A percentile compares a stretch with the other conserved stretches of the same genome.
Evolutionary conservation across 441 rosid genomes (phyloP).

Genomic region (Theobroma grandiflorum): DNA sequence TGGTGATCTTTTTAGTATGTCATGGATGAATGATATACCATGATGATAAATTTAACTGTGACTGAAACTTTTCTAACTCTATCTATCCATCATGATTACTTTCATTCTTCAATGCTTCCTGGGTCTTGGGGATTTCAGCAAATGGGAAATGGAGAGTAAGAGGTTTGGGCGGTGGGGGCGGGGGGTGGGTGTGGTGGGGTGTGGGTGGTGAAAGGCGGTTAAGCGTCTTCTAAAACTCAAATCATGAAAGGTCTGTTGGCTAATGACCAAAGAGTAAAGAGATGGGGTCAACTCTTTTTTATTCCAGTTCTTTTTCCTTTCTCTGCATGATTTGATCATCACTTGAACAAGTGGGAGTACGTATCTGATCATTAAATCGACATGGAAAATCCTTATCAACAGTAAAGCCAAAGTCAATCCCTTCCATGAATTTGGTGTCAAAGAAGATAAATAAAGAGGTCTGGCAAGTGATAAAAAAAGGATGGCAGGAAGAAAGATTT

Average conservation of each 20-base stretch:
- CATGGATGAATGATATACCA: background rate
- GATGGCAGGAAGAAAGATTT: no score
- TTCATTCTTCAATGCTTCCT: constrained; percentile 38
- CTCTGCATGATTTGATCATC: background rate
- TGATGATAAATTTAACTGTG: constrained; percentile 28
- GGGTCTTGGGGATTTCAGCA: constrained; percentile 41
- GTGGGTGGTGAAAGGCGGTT: background rate
- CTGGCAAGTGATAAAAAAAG: no score
- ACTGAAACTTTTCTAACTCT: constrained; percentile 23
- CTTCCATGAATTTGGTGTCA: no score
- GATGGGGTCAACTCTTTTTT: constrained; percentile 32
- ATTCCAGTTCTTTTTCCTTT: background rate
- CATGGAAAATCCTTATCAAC: no score
- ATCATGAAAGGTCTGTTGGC: constrained; percentile 29
- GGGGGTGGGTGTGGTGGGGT: background rate
- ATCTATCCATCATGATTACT: background rate
- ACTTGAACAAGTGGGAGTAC: background rate
- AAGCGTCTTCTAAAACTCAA: constrained; percentile 29
- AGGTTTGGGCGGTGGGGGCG: background rate
- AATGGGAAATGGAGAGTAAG: constrained; percentile 11
- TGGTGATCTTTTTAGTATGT: background rate
- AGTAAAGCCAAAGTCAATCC: no score
- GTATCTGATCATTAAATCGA: background rate
- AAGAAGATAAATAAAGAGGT: no score
- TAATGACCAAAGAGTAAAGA: constrained; percentile 28